Evolutionary conservation across 805 yeast species (phyloP).

Genomic region (Lachancea lanzarotensis): DNA sequence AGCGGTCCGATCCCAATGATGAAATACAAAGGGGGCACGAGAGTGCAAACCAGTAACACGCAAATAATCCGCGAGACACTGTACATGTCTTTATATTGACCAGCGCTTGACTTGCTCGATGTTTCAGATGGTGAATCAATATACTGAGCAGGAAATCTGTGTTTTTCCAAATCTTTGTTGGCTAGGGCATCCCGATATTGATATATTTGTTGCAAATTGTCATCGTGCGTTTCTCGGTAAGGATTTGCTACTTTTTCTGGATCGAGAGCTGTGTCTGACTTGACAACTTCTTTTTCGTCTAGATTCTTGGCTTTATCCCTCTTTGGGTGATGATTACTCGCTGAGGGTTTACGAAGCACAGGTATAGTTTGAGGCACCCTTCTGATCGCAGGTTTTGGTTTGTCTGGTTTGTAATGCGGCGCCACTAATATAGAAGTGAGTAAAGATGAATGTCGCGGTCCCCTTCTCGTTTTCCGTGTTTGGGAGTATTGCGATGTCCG

Average conservation of each 20-base stretch:
- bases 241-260: background rate
- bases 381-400: background rate
- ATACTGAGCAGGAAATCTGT: conserved; percentile 17
- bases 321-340: conserved; percentile 2
- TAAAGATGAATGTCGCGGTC: conserved; percentile 7
- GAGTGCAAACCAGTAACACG: conserved; percentile 15
- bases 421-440: conserved; percentile 9
- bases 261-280: background rate
- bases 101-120: conserved; percentile 19
- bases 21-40: conserved; percentile 28
- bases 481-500: conserved; percentile 4
- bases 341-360: conserved; percentile 10
- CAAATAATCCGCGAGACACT: conserved; percentile 18
- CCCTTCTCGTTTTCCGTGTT: conserved; percentile 5
- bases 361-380: conserved; percentile 7
- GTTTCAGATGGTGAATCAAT: conserved; percentile 19
- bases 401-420: conserved; percentile 1
- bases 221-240: background rate
- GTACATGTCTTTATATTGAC: conserved; percentile 19
- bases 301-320: background rate
- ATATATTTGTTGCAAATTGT: conserved; percentile 4
- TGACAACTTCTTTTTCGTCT: background rate
- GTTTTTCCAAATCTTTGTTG: conserved; percentile 2
- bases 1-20: conserved; percentile 22
- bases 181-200: conserved; percentile 4